Base-by-base conservation (phyloP, 2,329 filamentous ascomycete species). In the Arthrocladium fulminans region DNA sequence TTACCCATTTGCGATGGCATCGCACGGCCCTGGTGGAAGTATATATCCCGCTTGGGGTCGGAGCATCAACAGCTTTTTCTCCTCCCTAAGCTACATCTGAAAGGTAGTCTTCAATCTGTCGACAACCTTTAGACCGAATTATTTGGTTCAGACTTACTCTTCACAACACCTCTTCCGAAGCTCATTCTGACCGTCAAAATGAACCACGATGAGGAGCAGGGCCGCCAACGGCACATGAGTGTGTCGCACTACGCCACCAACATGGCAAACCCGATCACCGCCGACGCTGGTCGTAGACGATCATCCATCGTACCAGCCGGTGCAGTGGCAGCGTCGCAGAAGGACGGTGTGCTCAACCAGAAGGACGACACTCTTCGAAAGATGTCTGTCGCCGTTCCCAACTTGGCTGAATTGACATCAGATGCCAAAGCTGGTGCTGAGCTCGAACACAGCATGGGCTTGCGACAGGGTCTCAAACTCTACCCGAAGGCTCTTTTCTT, bases 401-500 rank as follows among this genome's bases (percentile, higher is more conserved):
- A 58, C 37, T 45, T 58, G 46, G 54, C 54, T 17, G 55, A 58
- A 42, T 47, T 58, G 32, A 49, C 51, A 24, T 50, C 53, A 30
- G 56, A 58, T 45, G 57, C 57, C 15, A 54, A 55, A 47, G 50
- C 51, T 17, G 56, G 53, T 27, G 55, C 54, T 20, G 47, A 55
- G 3, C 47, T 53, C 17, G 56, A 58, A 42, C 51, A 48, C 35
- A 55, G 47, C 20, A 55, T 58, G 56, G 53, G 53, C 30, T 57
- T 76, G 24, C 61, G 77, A 62, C 80, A 94, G 69, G 88, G 87
- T 52, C 74, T 94, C 64, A 80, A 74, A 61, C 74, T 92, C 25
- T 95, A 95, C 63, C 88, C 87, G 51, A 92, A 94, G 71, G 88
- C 88, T 17, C 81, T 94, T 49, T 75, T 72, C 22, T 94, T 87